Evolutionary conservation across 2,329 filamentous ascomycete species (phyloP).

Genomic region (Fusarium floridanum): DNA sequence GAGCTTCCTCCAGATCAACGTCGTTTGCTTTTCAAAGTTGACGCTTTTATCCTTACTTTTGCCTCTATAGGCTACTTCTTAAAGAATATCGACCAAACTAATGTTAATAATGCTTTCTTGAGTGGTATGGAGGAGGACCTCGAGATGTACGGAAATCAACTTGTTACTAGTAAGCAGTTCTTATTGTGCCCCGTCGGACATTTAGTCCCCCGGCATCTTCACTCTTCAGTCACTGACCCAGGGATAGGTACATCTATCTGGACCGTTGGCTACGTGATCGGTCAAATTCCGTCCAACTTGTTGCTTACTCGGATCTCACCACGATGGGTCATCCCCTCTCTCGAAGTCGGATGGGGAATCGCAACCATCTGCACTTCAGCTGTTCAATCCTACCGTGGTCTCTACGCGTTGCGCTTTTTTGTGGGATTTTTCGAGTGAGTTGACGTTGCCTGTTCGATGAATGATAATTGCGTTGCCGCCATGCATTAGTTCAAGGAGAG

Average conservation of each 20-base stretch:
- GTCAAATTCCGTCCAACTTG: constrained; percentile 31
- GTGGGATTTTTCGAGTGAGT: constrained; percentile 38
- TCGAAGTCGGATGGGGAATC: constrained; percentile 33
- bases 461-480: neutral
- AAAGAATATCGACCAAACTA: constrained; percentile 54
- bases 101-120: constrained; percentile 54
- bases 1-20: constrained; percentile 50
- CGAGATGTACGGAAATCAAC: constrained; percentile 27
- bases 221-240: neutral
- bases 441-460: neutral
- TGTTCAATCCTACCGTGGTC: constrained; percentile 19
- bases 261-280: constrained; percentile 34
- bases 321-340: constrained; percentile 34
- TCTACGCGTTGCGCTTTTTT: constrained; percentile 30
- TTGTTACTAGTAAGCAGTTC: constrained; percentile 29
- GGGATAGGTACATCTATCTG: constrained; percentile 28
- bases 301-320: constrained; percentile 31
- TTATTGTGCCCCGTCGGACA: no score
- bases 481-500: neutral
- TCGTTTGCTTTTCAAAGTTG: constrained; percentile 50
- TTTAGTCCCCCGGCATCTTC: neutral
- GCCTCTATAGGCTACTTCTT: constrained; percentile 51
- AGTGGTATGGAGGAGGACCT: constrained; percentile 40
- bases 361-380: constrained; percentile 29
- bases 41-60: constrained; percentile 51